Percentiles rank a stretch among this genome's conserved stretches.
Conservation (phyloP, 75 land plant genomes). For the Ceratopteris richardii region DNA sequence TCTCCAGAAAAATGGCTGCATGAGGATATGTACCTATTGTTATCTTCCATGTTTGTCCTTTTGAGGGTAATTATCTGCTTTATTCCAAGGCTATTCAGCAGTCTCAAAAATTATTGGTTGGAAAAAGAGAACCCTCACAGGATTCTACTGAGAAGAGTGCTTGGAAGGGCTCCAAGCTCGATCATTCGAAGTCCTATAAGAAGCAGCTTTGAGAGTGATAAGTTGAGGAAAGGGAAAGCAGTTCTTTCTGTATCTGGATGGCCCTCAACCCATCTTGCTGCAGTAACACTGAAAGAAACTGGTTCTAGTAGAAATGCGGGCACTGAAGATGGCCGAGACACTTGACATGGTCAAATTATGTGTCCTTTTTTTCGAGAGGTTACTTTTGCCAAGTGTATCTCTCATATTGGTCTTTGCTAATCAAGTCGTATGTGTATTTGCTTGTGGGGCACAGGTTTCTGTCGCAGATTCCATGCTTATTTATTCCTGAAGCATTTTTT, state of each 20-base stretch:
- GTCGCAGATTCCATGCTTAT: no score
- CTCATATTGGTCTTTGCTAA: no score
- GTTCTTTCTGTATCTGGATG: conserved; percentile 54
- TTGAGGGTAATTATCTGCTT: conserved; percentile 44
- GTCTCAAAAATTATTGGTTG: conserved; percentile 35
- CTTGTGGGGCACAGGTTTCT: no score
- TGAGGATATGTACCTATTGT: conserved; percentile 66
- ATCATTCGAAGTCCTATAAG: conserved; percentile 11
- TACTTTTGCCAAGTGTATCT: no score
- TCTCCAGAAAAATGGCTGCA: conserved; percentile 76
- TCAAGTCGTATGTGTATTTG: no score
- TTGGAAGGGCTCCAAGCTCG: conserved; percentile 14
- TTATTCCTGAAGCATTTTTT: no score
- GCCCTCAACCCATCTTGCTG: conserved; percentile 54
- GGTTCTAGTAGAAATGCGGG: conserved; percentile 34
- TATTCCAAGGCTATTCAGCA: conserved; percentile 34
- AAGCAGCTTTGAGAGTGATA: conserved; percentile 37
- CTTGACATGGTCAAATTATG: no score
- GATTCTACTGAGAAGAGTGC: conserved; percentile 22
- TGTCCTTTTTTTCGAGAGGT: no score
- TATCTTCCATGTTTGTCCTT: conserved; percentile 63
- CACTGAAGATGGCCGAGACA: background rate
- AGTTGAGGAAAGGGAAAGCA: conserved; percentile 32
- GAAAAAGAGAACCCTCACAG: conserved; percentile 20
- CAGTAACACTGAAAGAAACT: conserved; percentile 55